These are phyloP conservation scores for Geranium incanum DNA, from an alignment of 441 rosid species.

Conservation along the genomic window DNA sequence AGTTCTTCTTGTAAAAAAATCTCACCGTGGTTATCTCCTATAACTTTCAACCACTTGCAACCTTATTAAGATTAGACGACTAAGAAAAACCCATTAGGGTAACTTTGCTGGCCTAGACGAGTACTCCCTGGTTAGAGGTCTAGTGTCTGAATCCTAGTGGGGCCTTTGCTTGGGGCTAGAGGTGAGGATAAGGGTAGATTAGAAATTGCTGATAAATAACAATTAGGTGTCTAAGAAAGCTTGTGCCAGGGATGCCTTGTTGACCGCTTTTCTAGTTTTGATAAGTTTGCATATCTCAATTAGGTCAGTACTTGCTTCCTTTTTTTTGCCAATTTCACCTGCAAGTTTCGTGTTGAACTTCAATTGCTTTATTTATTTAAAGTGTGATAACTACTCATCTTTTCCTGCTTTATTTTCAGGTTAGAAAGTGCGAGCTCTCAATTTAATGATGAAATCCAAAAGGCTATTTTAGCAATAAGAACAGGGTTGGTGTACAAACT, in stretches of 20 bases:
- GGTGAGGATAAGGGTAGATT: too few relatives aligned
- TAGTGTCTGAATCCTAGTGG: too few relatives aligned
- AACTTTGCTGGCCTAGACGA: too few relatives aligned
- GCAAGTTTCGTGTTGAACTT: constrained; percentile 4
- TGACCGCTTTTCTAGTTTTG: neutral
- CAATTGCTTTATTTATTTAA: constrained; percentile 22
- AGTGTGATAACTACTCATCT: constrained; percentile 13
- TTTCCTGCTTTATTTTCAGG: constrained; percentile 35
- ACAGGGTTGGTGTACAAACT: constrained; percentile 41
- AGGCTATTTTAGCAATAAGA: constrained; percentile 37
- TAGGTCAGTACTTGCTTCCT: neutral
- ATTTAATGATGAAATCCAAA: constrained; percentile 36
- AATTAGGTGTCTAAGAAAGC: too few relatives aligned
- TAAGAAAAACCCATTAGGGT: neutral
- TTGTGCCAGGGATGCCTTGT: too few relatives aligned
- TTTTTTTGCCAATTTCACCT: neutral
- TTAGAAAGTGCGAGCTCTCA: constrained; percentile 28
- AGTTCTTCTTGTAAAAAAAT: neutral
- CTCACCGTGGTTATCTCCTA: neutral
- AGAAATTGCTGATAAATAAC: too few relatives aligned
- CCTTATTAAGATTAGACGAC: neutral
- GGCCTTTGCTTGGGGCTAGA: neutral
- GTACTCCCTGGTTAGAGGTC: too few relatives aligned
- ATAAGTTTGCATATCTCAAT: neutral
- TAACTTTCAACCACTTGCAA: neutral